These are phyloP conservation scores for Cryptococcus neoformans DNA, from an alignment of 1,284 basidiomycete species.

Conservation along the genomic window DNA sequence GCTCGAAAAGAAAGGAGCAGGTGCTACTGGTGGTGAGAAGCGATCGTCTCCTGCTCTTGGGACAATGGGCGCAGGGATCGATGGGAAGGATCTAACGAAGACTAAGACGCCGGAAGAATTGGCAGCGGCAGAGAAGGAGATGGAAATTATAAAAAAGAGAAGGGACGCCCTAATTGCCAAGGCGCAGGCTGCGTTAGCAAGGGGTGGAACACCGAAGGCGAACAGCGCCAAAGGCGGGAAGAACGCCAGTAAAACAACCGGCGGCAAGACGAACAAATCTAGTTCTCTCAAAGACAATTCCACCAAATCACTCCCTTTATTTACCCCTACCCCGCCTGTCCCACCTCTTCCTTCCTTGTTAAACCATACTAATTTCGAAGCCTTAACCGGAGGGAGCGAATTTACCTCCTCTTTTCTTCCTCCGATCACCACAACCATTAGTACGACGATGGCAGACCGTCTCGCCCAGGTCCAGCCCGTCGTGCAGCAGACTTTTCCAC, in stretches of 20 bases:
- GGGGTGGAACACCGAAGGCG: not conserved
- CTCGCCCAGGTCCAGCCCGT: too few relatives aligned
- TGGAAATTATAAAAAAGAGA: conserved; percentile 40
- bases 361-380: conserved; percentile 3
- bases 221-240: not conserved
- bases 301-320: too few relatives aligned
- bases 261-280: too few relatives aligned
- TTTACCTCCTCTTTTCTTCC: conserved; percentile 1
- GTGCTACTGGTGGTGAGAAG: too few relatives aligned
- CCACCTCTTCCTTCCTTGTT: too few relatives aligned
- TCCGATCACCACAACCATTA: too few relatives aligned
- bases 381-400: conserved; percentile 9
- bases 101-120: conserved; percentile 11
- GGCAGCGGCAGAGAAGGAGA: conserved; percentile 39
- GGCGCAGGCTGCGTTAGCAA: conserved; percentile 19
- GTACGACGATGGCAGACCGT: too few relatives aligned
- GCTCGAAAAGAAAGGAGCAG: too few relatives aligned
- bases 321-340: too few relatives aligned
- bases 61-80: not conserved
- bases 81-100: not conserved
- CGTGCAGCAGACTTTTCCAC: too few relatives aligned
- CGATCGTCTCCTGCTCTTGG: not conserved
- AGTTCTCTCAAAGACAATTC: too few relatives aligned
- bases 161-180: conserved; percentile 37
- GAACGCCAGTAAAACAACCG: too few relatives aligned